These are phyloP conservation scores for Tilletia caries DNA, from an alignment of 1,284 basidiomycete species.

Conservation along the genomic window DNA sequence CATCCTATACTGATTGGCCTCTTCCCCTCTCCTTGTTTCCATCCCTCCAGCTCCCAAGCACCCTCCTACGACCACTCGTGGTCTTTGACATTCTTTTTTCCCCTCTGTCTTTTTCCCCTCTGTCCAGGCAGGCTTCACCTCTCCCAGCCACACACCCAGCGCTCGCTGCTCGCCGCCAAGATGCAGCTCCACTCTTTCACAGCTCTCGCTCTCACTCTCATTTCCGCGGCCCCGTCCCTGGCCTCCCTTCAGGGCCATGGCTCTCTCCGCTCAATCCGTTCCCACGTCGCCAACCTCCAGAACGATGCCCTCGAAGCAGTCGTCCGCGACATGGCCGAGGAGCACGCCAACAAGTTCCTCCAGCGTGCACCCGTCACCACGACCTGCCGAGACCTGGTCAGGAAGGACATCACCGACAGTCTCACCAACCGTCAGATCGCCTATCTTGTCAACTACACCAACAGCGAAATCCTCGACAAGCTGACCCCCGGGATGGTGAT, in stretches of 20 bases:
- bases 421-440: background rate
- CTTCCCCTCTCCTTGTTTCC: background rate
- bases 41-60: background rate
- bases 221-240: background rate
- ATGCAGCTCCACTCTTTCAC: background rate
- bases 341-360: background rate
- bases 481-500: too few species aligned
- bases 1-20: too few species aligned
- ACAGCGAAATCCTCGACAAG: background rate
- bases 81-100: conserved; percentile 6
- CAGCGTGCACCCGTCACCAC: background rate
- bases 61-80: background rate
- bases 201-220: background rate
- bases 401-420: background rate
- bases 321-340: background rate
- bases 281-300: background rate
- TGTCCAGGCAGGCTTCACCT: background rate
- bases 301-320: background rate
- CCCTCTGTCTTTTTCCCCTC: too few species aligned
- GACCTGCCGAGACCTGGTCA: background rate
- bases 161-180: background rate
- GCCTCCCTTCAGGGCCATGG: background rate
- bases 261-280: background rate
- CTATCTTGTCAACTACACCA: background rate
- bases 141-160: background rate